Percentiles rank a stretch among this genome's conserved stretches.
These are phyloP conservation scores for Kappamyces sp. DNA, from an alignment of 192 early-diverging fungal genomes.

Conservation along the genomic window DNA sequence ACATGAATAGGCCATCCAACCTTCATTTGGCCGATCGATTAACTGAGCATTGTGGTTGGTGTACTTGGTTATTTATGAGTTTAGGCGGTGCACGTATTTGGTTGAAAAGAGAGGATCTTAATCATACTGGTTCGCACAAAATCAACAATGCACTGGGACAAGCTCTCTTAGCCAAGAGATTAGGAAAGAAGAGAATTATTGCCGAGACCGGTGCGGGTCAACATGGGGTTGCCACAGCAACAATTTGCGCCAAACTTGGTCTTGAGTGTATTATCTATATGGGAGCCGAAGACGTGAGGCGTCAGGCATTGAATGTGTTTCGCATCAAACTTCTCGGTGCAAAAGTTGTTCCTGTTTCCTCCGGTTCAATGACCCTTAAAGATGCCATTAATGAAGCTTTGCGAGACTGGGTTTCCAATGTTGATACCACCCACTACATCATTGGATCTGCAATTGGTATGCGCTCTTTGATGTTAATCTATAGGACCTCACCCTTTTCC, in stretches of 20 bases:
- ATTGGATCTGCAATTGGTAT: conserved; percentile 96
- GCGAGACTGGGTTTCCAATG: conserved; percentile 98
- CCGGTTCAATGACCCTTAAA: conserved; percentile 81
- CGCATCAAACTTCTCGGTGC: conserved; percentile 91
- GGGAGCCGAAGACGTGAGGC: conserved; percentile 91
- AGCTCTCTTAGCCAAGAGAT: conserved; percentile 83
- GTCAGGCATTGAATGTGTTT: conserved; percentile 94
- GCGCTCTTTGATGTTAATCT: conserved; percentile 90
- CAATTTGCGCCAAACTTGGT: conserved; percentile 96
- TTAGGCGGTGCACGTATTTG: conserved; percentile 85
- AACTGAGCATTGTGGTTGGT: conserved; percentile 51
- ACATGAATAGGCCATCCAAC: conserved; percentile 85
- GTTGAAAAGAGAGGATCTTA: conserved; percentile 98
- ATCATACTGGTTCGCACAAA: conserved; percentile 98
- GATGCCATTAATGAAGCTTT: conserved; percentile 99
- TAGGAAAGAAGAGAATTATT: conserved; percentile 96
- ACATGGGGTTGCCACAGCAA: conserved; percentile 96
- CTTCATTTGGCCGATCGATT: conserved; percentile 84
- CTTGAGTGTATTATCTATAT: conserved; percentile 96
- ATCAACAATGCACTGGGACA: conserved; percentile 99
- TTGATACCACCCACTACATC: conserved; percentile 86
- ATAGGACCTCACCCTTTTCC: conserved; percentile 94
- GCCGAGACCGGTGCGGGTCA: conserved; percentile 99
- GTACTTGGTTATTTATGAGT: conserved; percentile 11
- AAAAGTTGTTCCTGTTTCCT: conserved; percentile 73